Evolutionary conservation across 1,284 basidiomycete genomes (phyloP).

Genomic region (Fomitiporia mediterranea): DNA sequence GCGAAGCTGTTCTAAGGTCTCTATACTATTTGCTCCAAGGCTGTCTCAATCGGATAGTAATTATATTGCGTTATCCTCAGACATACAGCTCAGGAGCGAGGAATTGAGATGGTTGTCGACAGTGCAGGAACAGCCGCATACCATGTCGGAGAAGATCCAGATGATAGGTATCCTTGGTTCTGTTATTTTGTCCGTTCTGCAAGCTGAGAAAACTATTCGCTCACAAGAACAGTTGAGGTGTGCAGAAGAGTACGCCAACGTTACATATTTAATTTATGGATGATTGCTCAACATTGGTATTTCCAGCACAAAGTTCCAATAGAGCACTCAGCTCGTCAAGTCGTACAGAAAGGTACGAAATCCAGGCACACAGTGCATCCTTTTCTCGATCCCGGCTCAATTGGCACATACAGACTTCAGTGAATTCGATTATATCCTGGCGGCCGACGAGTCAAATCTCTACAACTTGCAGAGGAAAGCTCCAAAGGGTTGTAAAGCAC

Average conservation of each 20-base stretch:
- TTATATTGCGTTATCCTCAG: not conserved
- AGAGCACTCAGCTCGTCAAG: slow-evolving; percentile 54
- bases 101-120: slow-evolving; percentile 59
- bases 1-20: slow-evolving; percentile 61
- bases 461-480: slow-evolving; percentile 50
- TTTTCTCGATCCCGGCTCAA: not conserved
- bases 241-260: slow-evolving; percentile 52
- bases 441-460: slow-evolving; percentile 65
- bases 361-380: too few relatives aligned
- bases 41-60: not conserved
- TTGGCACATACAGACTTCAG: slow-evolving; percentile 47
- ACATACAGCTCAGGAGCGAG: slow-evolving; percentile 56
- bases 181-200: not conserved
- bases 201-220: not conserved
- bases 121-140: slow-evolving; percentile 72
- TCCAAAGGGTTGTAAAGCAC: slow-evolving; percentile 52
- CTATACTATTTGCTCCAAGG: not conserved
- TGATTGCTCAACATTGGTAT: not conserved
- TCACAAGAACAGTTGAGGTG: slow-evolving; percentile 56
- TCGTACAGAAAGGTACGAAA: slow-evolving; percentile 32
- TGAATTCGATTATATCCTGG: slow-evolving; percentile 65
- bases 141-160: slow-evolving; percentile 69
- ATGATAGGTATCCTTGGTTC: slow-evolving; percentile 44
- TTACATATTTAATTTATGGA: not conserved
- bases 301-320: slow-evolving; percentile 59